Evolutionary conservation across 208 protist species (phyloP).

Genomic region (Acanthamoeba sp.): DNA sequence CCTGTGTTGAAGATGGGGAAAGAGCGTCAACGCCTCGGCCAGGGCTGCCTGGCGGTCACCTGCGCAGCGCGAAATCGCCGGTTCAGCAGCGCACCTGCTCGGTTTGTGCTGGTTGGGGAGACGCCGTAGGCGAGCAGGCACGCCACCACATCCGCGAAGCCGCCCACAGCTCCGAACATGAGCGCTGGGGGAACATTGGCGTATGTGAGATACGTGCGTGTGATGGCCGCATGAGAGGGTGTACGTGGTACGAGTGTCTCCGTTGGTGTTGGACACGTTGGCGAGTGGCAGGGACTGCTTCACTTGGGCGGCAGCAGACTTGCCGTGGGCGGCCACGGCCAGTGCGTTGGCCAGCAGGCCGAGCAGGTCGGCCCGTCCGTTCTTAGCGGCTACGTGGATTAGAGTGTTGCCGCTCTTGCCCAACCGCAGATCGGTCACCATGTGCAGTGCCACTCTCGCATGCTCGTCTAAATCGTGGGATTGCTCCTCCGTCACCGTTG

Average conservation of each 20-base stretch:
- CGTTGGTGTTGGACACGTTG: conserved; percentile 7
- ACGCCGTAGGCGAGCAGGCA: background rate
- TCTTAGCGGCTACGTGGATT: background rate
- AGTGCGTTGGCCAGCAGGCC: background rate
- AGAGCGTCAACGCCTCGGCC: background rate
- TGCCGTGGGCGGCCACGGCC: background rate
- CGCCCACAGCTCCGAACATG: conserved; percentile 16
- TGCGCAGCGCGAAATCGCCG: background rate
- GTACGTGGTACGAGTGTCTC: background rate
- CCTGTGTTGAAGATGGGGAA: background rate
- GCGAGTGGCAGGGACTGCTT: background rate
- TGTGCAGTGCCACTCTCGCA: background rate
- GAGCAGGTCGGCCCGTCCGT: conserved; percentile 14
- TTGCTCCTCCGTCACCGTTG: background rate
- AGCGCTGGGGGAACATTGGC: background rate
- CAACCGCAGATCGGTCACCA: background rate
- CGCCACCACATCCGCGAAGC: background rate
- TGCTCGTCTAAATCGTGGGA: background rate
- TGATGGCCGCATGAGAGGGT: background rate
- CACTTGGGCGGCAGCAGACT: background rate
- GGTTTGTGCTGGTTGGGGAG: background rate
- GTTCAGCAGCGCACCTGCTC: background rate
- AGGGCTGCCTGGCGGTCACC: background rate
- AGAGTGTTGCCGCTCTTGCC: conserved; percentile 35
- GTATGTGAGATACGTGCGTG: background rate